phyloP scores from a whole-genome alignment of 768 basidiomycete genomes.

The Boletus subparvulus region DNA sequence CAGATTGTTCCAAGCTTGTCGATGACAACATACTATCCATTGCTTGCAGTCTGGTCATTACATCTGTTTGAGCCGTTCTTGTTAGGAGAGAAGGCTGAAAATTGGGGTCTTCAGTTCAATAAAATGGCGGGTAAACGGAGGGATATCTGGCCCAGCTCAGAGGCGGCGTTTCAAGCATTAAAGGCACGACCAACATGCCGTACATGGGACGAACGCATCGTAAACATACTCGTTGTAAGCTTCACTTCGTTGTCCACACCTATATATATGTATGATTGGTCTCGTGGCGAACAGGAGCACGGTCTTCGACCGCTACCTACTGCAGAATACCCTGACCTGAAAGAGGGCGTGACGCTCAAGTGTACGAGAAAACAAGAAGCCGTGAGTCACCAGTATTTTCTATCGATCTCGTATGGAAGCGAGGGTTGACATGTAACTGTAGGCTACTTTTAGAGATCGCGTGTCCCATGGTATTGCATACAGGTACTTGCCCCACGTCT shows the following conservation, averaged over 20 bases:
- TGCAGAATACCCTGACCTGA: not conserved
- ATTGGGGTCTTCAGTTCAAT: not conserved
- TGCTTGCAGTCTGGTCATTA: slow-evolving; percentile 6
- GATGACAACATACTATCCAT: not conserved
- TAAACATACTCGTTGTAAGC: not conserved
- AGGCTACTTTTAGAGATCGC: not conserved
- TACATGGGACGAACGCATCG: slow-evolving; percentile 6
- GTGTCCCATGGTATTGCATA: not conserved
- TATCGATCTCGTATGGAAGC: too few relatives aligned
- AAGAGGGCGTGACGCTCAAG: slow-evolving; percentile 5
- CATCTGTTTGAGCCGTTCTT: slow-evolving; percentile 3
- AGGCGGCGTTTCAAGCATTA: not conserved
- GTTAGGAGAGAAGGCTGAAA: not conserved
- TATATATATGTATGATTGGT: not conserved
- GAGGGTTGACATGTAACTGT: too few relatives aligned
- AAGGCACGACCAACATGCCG: not conserved
- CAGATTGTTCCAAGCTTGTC: not conserved
- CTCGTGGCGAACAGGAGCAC: not conserved
- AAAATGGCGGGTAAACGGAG: not conserved
- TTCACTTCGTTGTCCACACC: not conserved
- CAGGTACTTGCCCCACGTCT: not conserved
- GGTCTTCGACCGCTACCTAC: slow-evolving; percentile 8
- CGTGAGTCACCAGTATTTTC: not conserved
- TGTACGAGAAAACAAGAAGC: slow-evolving; percentile 2
- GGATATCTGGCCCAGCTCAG: slow-evolving; percentile 1